phyloP scores from a whole-genome alignment of 352 stramenopile species.

The Lagenidium sp. region DNA sequence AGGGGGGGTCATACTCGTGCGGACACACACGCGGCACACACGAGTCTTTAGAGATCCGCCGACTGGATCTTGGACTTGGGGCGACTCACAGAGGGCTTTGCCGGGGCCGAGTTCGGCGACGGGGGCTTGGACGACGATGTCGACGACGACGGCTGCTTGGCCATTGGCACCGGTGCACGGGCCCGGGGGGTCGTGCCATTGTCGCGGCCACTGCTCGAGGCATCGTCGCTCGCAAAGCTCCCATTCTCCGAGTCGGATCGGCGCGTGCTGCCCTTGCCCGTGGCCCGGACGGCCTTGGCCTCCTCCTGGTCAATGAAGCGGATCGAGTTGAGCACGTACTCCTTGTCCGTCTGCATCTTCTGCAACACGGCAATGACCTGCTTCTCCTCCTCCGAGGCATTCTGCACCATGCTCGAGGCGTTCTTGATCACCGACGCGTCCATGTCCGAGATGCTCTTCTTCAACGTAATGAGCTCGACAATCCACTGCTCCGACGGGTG shows the following conservation, averaged over 20 bases:
- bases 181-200: slow-evolving; percentile 15
- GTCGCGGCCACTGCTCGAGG: too few relatives aligned
- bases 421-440: slow-evolving; percentile 60
- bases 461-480: slow-evolving; percentile 76
- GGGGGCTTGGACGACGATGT: slow-evolving; percentile 13
- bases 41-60: not conserved
- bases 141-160: not conserved
- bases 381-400: slow-evolving; percentile 51
- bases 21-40: not conserved
- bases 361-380: slow-evolving; percentile 56
- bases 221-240: slow-evolving; percentile 22
- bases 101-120: slow-evolving; percentile 11
- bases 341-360: slow-evolving; percentile 85
- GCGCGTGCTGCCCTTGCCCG: slow-evolving; percentile 53
- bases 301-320: slow-evolving; percentile 87
- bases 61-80: not conserved
- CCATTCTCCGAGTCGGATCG: slow-evolving; percentile 39
- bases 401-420: slow-evolving; percentile 38
- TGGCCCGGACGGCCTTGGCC: slow-evolving; percentile 76
- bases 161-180: slow-evolving; percentile 5
- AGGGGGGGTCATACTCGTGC: too few relatives aligned
- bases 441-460: slow-evolving; percentile 82
- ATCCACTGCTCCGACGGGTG: slow-evolving; percentile 85
- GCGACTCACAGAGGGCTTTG: too few relatives aligned
- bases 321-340: slow-evolving; percentile 86